These are phyloP conservation scores for Daldinia concentrica DNA, from an alignment of 495 filamentous ascomycete genomes.

Conservation along the genomic window DNA sequence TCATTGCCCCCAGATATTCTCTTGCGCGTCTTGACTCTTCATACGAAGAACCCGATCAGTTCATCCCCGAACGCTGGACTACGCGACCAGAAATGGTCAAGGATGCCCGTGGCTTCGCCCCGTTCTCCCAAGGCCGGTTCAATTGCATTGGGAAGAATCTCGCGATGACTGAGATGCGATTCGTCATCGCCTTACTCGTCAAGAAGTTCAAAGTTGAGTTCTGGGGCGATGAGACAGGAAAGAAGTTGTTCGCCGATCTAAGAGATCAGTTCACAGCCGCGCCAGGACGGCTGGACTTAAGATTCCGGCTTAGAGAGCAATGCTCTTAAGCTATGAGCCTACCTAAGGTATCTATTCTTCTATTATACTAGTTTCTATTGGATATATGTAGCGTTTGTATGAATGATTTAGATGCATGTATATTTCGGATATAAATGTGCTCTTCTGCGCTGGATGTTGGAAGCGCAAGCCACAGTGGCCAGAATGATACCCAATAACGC, in stretches of 20 bases:
- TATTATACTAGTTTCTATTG: neutral
- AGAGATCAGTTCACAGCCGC: conserved; percentile 56
- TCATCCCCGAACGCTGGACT: conserved; percentile 65
- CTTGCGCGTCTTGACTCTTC: conserved; percentile 51
- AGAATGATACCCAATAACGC: neutral
- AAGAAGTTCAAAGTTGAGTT: conserved; percentile 55
- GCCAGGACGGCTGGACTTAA: conserved; percentile 11
- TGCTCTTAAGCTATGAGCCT: neutral
- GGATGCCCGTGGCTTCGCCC: conserved; percentile 57
- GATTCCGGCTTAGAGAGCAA: conserved; percentile 12
- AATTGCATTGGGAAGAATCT: conserved; percentile 63
- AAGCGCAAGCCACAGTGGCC: neutral
- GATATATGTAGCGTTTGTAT: neutral
- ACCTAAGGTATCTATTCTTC: neutral
- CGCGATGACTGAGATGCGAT: conserved; percentile 60
- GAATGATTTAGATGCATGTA: neutral
- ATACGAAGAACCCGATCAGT: conserved; percentile 53
- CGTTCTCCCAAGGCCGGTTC: conserved; percentile 59
- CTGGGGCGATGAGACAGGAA: conserved; percentile 54
- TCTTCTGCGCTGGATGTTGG: neutral
- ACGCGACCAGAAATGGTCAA: conserved; percentile 53
- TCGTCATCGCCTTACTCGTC: conserved; percentile 54
- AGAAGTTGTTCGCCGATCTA: conserved; percentile 46
- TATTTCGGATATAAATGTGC: neutral
- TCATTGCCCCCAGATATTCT: conserved; percentile 42